Conservation (phyloP, 192 early-diverging fungal species). For the Coemansia sp. region DNA sequence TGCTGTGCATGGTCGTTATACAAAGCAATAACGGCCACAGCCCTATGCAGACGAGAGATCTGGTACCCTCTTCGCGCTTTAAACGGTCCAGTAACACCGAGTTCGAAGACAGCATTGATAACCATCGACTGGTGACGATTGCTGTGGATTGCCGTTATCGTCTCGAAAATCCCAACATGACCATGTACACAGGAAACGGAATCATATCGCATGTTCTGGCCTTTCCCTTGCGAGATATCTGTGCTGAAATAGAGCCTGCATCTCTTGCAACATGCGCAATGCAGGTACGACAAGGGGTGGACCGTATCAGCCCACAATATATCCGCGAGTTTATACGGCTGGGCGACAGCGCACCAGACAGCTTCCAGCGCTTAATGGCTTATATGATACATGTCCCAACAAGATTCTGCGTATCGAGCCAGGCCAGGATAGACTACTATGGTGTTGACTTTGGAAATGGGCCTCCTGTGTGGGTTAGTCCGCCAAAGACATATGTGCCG, state of each 20-base stretch:
- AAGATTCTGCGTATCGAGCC: constrained; percentile 18
- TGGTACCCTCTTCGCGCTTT: neutral
- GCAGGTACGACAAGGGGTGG: neutral
- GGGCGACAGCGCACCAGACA: neutral
- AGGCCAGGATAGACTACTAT: constrained; percentile 21
- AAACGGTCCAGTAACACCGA: neutral
- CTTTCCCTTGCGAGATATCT: neutral
- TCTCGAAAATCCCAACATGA: neutral
- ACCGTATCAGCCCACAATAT: neutral
- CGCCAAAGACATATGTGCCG: constrained; percentile 9
- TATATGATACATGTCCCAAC: neutral
- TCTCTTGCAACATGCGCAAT: constrained; percentile 10
- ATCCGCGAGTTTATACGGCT: constrained; percentile 7
- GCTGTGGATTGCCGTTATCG: constrained; percentile 20
- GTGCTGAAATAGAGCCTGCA: neutral
- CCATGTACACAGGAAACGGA: constrained; percentile 1
- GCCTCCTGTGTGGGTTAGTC: constrained; percentile 18
- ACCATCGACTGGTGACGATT: constrained; percentile 4
- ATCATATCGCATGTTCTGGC: neutral
- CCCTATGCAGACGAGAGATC: neutral
- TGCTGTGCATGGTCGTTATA: constrained; percentile 7
- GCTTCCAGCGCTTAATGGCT: constrained; percentile 9
- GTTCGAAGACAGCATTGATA: neutral
- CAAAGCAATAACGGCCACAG: constrained; percentile 4
- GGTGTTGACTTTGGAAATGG: constrained; percentile 26